Conservation (phyloP, 2,329 filamentous ascomycete species). For the Phialocephala sp. region DNA sequence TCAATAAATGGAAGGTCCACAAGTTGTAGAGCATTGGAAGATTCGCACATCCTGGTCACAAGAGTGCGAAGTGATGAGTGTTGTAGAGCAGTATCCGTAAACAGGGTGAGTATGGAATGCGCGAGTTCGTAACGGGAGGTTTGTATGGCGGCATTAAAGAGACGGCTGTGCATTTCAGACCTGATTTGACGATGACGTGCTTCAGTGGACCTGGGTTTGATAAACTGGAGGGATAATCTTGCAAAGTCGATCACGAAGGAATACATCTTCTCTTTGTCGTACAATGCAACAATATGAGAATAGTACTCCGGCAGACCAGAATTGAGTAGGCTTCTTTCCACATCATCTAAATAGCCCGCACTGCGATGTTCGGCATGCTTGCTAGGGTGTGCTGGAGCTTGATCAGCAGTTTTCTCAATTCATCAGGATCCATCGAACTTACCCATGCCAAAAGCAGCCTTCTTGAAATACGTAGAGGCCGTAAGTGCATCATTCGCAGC, state of each 20-base stretch:
- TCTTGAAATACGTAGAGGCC: slow-evolving; percentile 79
- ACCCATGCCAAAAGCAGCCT: slow-evolving; percentile 83
- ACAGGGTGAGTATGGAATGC: slow-evolving; percentile 76
- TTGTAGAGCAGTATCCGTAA: slow-evolving; percentile 75
- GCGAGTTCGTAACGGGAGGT: slow-evolving; percentile 83
- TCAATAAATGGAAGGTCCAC: slow-evolving; percentile 79
- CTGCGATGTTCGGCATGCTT: slow-evolving; percentile 55
- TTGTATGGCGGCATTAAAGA: slow-evolving; percentile 82
- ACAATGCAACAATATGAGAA: slow-evolving; percentile 82
- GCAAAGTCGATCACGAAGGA: slow-evolving; percentile 87
- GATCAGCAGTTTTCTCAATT: slow-evolving; percentile 25
- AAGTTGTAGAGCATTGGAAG: slow-evolving; percentile 69
- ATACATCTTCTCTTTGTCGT: slow-evolving; percentile 77
- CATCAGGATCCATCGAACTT: slow-evolving; percentile 47
- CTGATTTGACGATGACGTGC: neutral
- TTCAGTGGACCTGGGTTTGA: slow-evolving; percentile 27
- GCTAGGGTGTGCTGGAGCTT: slow-evolving; percentile 34
- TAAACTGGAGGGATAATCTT: slow-evolving; percentile 72
- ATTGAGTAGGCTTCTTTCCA: slow-evolving; percentile 72
- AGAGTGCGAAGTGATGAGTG: slow-evolving; percentile 74
- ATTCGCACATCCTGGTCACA: slow-evolving; percentile 71
- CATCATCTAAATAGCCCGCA: slow-evolving; percentile 73
- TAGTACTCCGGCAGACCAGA: slow-evolving; percentile 84
- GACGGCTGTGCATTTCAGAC: slow-evolving; percentile 76
- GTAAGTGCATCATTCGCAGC: slow-evolving; percentile 74